phyloP scores from a whole-genome alignment of 1,139 yeast species.

The Kodamaea arcana region DNA sequence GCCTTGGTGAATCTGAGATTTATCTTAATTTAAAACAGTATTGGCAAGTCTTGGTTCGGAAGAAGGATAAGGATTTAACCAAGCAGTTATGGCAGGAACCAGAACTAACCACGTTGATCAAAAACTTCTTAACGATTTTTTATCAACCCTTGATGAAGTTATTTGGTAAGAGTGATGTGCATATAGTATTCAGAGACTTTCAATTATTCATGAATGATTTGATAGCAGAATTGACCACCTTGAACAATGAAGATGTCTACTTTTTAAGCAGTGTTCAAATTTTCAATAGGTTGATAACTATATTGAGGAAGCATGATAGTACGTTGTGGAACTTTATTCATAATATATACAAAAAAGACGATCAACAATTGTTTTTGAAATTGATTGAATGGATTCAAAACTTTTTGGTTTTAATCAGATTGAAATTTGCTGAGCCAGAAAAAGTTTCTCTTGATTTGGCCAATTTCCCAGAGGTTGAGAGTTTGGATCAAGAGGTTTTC shows the following conservation, averaged over 20 bases:
- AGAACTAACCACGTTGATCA: slow-evolving; percentile 64
- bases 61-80: slow-evolving; percentile 69
- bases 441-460: slow-evolving; percentile 40
- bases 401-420: slow-evolving; percentile 54
- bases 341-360: slow-evolving; percentile 69
- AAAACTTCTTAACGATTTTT: slow-evolving; percentile 69
- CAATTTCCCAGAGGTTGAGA: slow-evolving; percentile 9
- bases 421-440: slow-evolving; percentile 54
- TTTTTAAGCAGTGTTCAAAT: slow-evolving; percentile 44
- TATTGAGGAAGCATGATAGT: slow-evolving; percentile 68
- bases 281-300: slow-evolving; percentile 60
- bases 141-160: slow-evolving; percentile 80
- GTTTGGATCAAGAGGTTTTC: slow-evolving; percentile 24
- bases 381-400: slow-evolving; percentile 64
- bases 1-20: slow-evolving; percentile 16
- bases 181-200: slow-evolving; percentile 68
- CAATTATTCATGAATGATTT: slow-evolving; percentile 73
- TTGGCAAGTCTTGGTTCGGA: slow-evolving; percentile 61
- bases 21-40: slow-evolving; percentile 56
- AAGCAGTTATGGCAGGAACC: slow-evolving; percentile 84
- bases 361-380: slow-evolving; percentile 64
- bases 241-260: slow-evolving; percentile 47
- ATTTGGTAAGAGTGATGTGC: slow-evolving; percentile 72
- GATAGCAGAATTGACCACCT: slow-evolving; percentile 44
- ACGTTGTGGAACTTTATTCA: slow-evolving; percentile 72